phyloP scores from a whole-genome alignment of 805 yeast genomes.

The Ogataea methylovora region DNA sequence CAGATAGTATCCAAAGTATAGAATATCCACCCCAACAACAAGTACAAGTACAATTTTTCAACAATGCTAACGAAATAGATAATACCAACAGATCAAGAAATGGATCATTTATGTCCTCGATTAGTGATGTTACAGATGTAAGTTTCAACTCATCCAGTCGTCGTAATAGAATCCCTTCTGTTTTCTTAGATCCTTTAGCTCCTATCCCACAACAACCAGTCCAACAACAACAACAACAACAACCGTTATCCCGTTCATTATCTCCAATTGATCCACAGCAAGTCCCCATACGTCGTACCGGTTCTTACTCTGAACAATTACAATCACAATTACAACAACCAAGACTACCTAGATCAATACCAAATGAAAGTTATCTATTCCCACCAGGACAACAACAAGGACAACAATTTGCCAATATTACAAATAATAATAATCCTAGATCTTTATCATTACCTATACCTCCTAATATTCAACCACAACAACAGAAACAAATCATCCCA shows the following conservation, averaged over 20 bases:
- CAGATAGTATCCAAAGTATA: no score
- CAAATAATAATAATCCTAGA: conserved; percentile 1
- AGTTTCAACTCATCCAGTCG: conserved; percentile 19
- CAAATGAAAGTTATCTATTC: conserved; percentile 9
- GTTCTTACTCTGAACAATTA: conserved; percentile 14
- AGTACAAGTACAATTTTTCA: conserved; percentile 2
- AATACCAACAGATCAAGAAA: no score
- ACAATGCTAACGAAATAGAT: no score
- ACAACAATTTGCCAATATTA: not conserved
- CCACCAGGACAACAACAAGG: not conserved
- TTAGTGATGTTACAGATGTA: conserved; percentile 16
- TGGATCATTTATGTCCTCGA: conserved; percentile 10
- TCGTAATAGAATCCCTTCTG: conserved; percentile 39
- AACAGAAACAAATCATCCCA: no score
- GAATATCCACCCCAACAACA: conserved; percentile 5
- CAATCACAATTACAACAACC: conserved; percentile 6
- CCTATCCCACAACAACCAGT: conserved; percentile 20
- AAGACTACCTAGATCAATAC: conserved; percentile 13
- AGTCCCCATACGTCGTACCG: conserved; percentile 5
- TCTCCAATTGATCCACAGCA: not conserved
- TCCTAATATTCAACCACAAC: no score
- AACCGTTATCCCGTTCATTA: not conserved
- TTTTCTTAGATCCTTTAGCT: conserved; percentile 43
- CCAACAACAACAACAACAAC: conserved; percentile 3
- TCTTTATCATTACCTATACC: conserved; percentile 2